Percentiles rank a stretch among this genome's conserved stretches.
These are phyloP conservation scores for Oryza longistaminata DNA, from an alignment of 176 grass and related monocot species.

Conservation along the genomic window DNA sequence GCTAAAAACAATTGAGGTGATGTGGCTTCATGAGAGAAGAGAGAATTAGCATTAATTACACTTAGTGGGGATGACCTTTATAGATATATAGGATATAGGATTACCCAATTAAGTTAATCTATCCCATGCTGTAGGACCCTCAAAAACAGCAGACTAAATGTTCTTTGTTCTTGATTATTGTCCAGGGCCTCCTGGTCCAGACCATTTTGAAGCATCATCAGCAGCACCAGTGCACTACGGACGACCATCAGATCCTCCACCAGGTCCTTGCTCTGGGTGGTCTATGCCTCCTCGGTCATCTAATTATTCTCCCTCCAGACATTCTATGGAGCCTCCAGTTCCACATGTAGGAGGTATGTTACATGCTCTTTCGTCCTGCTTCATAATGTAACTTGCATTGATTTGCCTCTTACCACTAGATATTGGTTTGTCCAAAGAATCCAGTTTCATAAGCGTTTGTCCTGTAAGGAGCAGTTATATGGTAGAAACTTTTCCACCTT, in stretches of 20 bases:
- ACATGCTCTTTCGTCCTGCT: slow-evolving; percentile 8
- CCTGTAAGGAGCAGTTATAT: slow-evolving; percentile 1
- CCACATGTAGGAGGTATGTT: slow-evolving; percentile 61
- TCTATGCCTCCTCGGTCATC: slow-evolving; percentile 51
- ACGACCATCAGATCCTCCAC: slow-evolving; percentile 52
- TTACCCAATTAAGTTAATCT: background rate
- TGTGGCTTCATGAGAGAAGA: too few species aligned
- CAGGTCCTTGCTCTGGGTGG: slow-evolving; percentile 67
- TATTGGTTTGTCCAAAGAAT: slow-evolving; percentile 5
- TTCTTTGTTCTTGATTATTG: slow-evolving; percentile 37
- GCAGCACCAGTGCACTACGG: slow-evolving; percentile 59
- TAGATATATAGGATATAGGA: too few species aligned
- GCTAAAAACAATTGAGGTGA: too few species aligned
- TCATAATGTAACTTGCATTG: background rate
- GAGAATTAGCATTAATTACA: too few species aligned
- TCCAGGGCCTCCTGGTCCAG: slow-evolving; percentile 40
- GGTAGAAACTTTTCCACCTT: background rate
- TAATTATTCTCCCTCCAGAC: slow-evolving; percentile 52
- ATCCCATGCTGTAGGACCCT: background rate
- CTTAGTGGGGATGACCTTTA: too few species aligned
- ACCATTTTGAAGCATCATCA: slow-evolving; percentile 55
- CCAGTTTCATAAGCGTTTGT: background rate
- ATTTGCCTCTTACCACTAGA: slow-evolving; percentile 1
- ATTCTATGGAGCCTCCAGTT: slow-evolving; percentile 59
- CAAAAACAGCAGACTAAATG: background rate